Percentiles rank a stretch among this genome's conserved stretches.
These are phyloP conservation scores for Solanum megistacrolobum DNA, from an alignment of 257 asterid genomes.

Conservation along the genomic window DNA sequence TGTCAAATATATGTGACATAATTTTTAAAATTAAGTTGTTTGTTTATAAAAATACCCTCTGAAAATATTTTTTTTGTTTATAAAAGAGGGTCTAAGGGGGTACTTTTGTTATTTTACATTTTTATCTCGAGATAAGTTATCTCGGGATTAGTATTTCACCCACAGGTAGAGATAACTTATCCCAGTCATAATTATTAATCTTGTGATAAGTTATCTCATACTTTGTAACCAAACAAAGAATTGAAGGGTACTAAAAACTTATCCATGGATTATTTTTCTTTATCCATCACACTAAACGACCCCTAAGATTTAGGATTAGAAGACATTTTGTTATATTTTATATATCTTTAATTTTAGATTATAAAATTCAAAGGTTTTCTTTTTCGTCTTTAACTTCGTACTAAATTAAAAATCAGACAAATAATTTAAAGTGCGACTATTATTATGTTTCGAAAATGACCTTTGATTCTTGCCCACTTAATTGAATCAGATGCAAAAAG, in stretches of 20 bases:
- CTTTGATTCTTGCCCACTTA: neutral
- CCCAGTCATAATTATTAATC: no score
- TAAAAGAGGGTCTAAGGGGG: neutral
- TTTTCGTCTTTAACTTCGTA: neutral
- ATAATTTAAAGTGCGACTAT: rapidly evolving
- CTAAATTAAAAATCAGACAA: neutral
- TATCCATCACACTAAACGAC: no score
- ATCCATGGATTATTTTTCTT: no score
- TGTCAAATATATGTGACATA: neutral
- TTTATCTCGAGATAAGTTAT: no score
- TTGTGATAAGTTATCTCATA: no score
- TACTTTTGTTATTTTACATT: neutral
- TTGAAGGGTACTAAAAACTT: neutral
- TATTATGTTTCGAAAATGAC: neutral
- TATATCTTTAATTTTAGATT: neutral
- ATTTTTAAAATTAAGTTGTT: no score
- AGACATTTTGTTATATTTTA: neutral
- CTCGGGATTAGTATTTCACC: no score
- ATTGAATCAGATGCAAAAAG: neutral
- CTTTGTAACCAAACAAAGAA: no score
- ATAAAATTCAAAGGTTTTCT: neutral
- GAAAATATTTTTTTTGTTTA: no score
- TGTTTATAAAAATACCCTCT: no score
- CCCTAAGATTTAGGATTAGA: no score
- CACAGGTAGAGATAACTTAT: neutral